Evolutionary conservation across 257 asterid genomes (phyloP).

Genomic region (Haberlea rhodopensis): DNA sequence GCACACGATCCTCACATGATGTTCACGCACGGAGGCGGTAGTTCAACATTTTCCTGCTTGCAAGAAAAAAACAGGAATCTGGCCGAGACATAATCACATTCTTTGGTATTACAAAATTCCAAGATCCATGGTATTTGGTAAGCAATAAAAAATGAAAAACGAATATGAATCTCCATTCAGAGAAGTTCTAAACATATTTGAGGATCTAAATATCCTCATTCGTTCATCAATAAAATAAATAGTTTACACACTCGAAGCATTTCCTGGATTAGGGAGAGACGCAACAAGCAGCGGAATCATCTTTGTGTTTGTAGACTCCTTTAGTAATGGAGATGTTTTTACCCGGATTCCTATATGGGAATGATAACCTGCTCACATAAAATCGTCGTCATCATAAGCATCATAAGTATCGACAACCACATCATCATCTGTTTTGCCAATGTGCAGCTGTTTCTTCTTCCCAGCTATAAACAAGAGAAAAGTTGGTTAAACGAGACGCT

Average conservation of each 20-base stretch:
- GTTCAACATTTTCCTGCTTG: background rate
- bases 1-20: too few species aligned
- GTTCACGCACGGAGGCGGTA: too few species aligned
- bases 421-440: constrained; percentile 70
- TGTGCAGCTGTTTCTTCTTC: constrained; percentile 79
- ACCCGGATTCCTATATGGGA: constrained; percentile 19
- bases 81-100: background rate
- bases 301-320: constrained; percentile 30
- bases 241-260: constrained; percentile 35
- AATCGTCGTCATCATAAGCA: constrained; percentile 73
- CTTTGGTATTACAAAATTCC: background rate
- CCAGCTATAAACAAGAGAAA: constrained; percentile 46
- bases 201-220: background rate
- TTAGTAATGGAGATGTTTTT: constrained; percentile 19
- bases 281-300: constrained; percentile 37
- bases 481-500: background rate
- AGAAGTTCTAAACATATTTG: background rate
- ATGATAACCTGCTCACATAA: constrained; percentile 53
- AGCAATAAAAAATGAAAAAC: background rate
- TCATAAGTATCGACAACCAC: constrained; percentile 45
- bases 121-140: background rate
- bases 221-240: constrained; percentile 2
- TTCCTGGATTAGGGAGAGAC: constrained; percentile 43
- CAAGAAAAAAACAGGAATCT: background rate
- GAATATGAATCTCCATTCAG: background rate